Evolutionary conservation across 768 basidiomycete genomes (phyloP).

Genomic region (Lactarius sp.): DNA sequence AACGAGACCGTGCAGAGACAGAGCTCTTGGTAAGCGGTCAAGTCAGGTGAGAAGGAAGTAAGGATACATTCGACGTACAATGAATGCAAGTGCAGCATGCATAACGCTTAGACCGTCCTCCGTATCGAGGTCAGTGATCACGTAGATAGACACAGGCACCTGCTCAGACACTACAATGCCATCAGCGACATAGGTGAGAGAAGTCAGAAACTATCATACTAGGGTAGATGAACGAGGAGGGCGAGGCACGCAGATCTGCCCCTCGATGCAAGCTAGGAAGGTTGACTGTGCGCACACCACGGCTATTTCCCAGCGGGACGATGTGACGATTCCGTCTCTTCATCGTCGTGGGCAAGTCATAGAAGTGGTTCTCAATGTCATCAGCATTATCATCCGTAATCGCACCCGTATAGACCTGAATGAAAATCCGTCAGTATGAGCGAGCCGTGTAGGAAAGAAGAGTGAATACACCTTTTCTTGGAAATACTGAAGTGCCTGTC

Average conservation of each 20-base stretch:
- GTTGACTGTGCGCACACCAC: slow-evolving; percentile 48
- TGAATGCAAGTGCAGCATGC: slow-evolving; percentile 58
- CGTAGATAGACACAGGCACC: slow-evolving; percentile 47
- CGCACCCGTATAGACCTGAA: slow-evolving; percentile 50
- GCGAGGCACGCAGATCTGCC: slow-evolving; percentile 40
- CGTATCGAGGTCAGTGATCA: slow-evolving; percentile 77
- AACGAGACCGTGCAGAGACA: slow-evolving; percentile 44
- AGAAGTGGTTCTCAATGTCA: slow-evolving; percentile 74
- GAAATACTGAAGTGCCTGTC: slow-evolving; percentile 56
- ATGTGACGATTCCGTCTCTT: slow-evolving; percentile 74
- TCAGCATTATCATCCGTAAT: slow-evolving; percentile 49
- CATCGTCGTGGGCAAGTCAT: slow-evolving; percentile 74
- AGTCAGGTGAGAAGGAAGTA: slow-evolving; percentile 12
- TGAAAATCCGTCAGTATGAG: neutral
- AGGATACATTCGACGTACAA: slow-evolving; percentile 42
- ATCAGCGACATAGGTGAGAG: slow-evolving; percentile 29
- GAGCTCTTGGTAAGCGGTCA: slow-evolving; percentile 33
- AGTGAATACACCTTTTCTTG: slow-evolving; percentile 58
- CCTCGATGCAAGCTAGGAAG: slow-evolving; percentile 49
- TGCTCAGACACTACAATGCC: slow-evolving; percentile 20
- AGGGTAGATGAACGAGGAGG: slow-evolving; percentile 58
- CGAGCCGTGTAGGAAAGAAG: neutral
- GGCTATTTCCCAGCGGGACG: slow-evolving; percentile 45
- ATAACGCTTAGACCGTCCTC: slow-evolving; percentile 52
- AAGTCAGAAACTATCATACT: slow-evolving; percentile 37